Evolutionary conservation across 495 filamentous ascomycete species (phyloP), one percentile per base, ranked within the genome.

Genomic region (Aspergillus ellipticus): DNA sequence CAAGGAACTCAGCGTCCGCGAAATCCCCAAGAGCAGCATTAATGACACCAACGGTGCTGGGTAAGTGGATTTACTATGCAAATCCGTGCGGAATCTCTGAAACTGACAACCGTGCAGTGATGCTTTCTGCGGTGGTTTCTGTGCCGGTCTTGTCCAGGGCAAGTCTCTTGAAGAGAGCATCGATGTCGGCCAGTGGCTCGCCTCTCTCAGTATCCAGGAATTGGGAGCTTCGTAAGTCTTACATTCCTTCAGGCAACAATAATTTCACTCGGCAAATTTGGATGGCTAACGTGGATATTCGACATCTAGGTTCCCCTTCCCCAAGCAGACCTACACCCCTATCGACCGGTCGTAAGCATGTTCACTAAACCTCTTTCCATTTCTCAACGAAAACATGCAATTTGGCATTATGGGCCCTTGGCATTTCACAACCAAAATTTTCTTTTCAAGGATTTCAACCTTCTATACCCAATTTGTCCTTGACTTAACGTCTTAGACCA

Each of bases 1-100:
- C 53, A 84, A 86, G 76, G 79, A 88, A 72, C 90, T 83, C 79
- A 79, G 80, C n/a, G 90, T 99, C 29, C 89, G 86, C 66, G 76
- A 79, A 55, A 87, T 97, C 66, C 74, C 79, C 53, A 76, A 83
- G 69, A 79, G 83, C 26, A 75, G 88, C 73, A 96, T 98, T 69
- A 85, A 84, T 67, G 94, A 99, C 75, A 97, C 94, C 64, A 99
- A 91, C 68, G 94, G 94, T 66, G 94, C 94, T 55, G 94, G 86
- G 84, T 87, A 72, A 71, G 81, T 77, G 39, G 42, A 19, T 24
- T 4, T 1, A 5, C 19, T 11, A 15, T 8, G 24, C 13, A 50
- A 16, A 33, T 13, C 3, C 54, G 37, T 20, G 17, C 26, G 21
- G 31, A 5, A 35, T 19, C 47, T 11, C 21, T 19, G 37, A 9